These are phyloP conservation scores for Cytidiella melzeri DNA, from an alignment of 768 basidiomycete species.

Conservation along the genomic window DNA sequence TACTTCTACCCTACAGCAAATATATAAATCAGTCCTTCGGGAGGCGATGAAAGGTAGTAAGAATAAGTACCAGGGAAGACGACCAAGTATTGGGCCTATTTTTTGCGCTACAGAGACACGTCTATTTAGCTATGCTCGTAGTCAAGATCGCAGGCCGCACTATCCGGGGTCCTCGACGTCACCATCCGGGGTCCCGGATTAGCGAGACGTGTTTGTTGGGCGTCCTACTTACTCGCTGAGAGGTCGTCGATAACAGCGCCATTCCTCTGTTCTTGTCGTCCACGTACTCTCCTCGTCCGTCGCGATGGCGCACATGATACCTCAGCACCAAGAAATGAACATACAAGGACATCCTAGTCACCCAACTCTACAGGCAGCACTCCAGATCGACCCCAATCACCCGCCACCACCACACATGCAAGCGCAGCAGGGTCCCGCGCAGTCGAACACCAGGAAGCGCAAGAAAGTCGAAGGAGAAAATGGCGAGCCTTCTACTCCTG, in stretches of 20 bases:
- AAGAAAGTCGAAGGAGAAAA: constrained; percentile 56
- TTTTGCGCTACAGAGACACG: no score
- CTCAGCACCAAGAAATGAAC: constrained; percentile 42
- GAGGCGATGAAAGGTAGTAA: no score
- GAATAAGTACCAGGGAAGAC: no score
- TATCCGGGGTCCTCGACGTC: constrained; percentile 5
- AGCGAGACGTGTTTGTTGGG: constrained; percentile 10
- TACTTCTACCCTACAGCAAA: no score
- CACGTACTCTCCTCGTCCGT: constrained; percentile 4
- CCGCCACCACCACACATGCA: constrained; percentile 42
- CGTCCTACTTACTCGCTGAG: constrained; percentile 6
- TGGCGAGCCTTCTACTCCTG: constrained; percentile 48
- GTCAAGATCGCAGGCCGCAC: no score
- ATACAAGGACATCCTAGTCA: constrained; percentile 24
- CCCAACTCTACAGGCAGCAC: constrained; percentile 52
- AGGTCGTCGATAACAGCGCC: constrained; percentile 16
- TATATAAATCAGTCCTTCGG: no score
- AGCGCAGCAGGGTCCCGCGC: constrained; percentile 30
- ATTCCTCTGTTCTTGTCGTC: constrained; percentile 4
- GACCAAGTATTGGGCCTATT: no score
- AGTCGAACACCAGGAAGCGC: constrained; percentile 33
- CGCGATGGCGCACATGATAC: constrained; percentile 42
- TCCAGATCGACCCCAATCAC: constrained; percentile 66
- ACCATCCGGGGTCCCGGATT: constrained; percentile 10
- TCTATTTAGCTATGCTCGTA: no score